phyloP scores from a whole-genome alignment of 1,284 basidiomycete genomes.

The Moesziomyces sp. region DNA sequence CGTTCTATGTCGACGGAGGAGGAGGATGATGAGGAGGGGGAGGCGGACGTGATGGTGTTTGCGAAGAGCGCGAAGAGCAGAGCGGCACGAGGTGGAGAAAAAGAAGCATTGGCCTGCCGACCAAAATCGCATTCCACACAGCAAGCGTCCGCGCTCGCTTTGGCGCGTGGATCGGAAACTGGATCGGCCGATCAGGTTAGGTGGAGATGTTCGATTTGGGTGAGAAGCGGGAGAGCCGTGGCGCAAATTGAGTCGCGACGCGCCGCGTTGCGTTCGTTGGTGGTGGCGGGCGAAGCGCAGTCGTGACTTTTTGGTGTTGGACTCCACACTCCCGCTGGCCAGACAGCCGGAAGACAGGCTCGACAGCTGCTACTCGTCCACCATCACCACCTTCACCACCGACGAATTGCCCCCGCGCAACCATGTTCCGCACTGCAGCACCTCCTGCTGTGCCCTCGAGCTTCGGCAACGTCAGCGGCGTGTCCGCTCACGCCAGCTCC shows the following conservation, averaged over 20 bases:
- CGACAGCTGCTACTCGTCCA: not conserved
- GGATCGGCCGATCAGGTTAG: no score
- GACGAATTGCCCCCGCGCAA: not conserved
- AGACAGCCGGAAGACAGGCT: not conserved
- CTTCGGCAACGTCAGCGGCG: slow-evolving; percentile 26
- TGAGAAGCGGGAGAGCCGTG: not conserved
- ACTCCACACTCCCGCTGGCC: not conserved
- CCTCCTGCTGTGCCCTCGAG: slow-evolving; percentile 35
- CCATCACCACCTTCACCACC: not conserved
- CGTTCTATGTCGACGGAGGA: not conserved
- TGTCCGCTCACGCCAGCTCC: slow-evolving; percentile 19
- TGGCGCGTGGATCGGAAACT: no score
- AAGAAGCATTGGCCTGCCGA: no score
- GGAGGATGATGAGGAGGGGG: no score
- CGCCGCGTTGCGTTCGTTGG: not conserved
- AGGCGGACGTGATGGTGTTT: not conserved
- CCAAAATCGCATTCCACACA: no score
- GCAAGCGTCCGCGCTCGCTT: no score
- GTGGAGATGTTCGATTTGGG: no score
- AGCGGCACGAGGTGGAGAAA: no score
- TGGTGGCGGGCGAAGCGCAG: not conserved
- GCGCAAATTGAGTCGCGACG: slow-evolving; percentile 27
- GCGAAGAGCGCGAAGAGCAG: no score
- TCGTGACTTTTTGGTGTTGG: slow-evolving; percentile 1
- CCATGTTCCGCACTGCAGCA: slow-evolving; percentile 44